Percentiles rank a stretch among this genome's conserved stretches.
Conservation (phyloP, 768 basidiomycete genomes). For the Lactarius akahatsu region DNA sequence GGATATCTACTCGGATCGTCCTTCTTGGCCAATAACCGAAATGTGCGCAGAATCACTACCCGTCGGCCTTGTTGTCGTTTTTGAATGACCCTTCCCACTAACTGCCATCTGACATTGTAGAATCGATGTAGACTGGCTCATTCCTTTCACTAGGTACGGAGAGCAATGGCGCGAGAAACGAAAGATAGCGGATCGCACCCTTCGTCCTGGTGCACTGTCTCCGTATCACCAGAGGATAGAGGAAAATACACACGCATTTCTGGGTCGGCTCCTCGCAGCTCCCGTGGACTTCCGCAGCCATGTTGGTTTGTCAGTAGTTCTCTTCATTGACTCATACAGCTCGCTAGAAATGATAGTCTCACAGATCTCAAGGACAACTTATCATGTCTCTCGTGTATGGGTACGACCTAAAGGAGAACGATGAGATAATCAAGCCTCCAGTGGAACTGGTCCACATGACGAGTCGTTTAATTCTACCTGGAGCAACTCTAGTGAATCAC, state of each 20-base stretch:
- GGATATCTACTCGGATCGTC: constrained; percentile 29
- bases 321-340: too few relatives aligned
- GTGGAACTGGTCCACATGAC: neutral
- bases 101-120: neutral
- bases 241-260: constrained; percentile 11
- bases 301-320: constrained; percentile 5
- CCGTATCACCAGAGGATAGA: constrained; percentile 6
- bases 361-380: neutral
- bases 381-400: constrained; percentile 15
- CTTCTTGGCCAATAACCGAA: neutral
- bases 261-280: constrained; percentile 2
- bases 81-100: neutral
- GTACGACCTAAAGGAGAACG: constrained; percentile 10
- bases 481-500: constrained; percentile 9
- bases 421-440: neutral
- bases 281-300: constrained; percentile 12
- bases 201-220: constrained; percentile 5
- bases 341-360: neutral
- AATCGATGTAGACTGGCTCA: constrained; percentile 8
- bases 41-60: constrained; percentile 7
- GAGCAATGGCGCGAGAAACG: constrained; percentile 11
- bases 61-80: too few relatives aligned
- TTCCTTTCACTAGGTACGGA: neutral
- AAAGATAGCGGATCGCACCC: constrained; percentile 13
- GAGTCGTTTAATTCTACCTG: constrained; percentile 7